Conservation (phyloP, 805 yeast species). For the Candida tammaniensis region DNA sequence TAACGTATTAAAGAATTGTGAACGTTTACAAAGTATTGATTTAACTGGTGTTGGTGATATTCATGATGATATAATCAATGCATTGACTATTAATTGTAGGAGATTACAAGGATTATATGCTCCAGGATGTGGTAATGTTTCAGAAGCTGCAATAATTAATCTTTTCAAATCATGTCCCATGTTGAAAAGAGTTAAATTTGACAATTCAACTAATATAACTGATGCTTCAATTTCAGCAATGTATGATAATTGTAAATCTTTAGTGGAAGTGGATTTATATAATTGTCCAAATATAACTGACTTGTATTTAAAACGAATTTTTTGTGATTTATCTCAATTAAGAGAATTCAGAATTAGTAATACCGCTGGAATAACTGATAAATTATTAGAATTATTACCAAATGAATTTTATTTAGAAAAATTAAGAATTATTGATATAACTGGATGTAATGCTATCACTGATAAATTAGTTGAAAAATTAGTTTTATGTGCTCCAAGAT, state of each 20-base stretch:
- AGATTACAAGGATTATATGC: constrained; percentile 88
- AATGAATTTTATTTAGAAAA: constrained; percentile 52
- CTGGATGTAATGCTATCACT: constrained; percentile 77
- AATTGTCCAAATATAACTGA: constrained; percentile 75
- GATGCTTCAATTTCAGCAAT: constrained; percentile 60
- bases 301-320: constrained; percentile 52
- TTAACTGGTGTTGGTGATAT: constrained; percentile 70
- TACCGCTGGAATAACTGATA: constrained; percentile 67
- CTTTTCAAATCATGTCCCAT: constrained; percentile 65
- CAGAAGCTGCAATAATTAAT: constrained; percentile 58
- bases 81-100: constrained; percentile 68
- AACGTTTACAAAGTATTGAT: constrained; percentile 78
- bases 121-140: constrained; percentile 73
- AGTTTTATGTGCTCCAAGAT: constrained; percentile 74
- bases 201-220: constrained; percentile 64
- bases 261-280: constrained; percentile 89
- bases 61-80: constrained; percentile 63
- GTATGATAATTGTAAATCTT: constrained; percentile 67
- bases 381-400: constrained; percentile 55
- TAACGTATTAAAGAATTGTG: constrained; percentile 60
- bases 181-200: constrained; percentile 78
- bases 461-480: constrained; percentile 75
- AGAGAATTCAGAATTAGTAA: constrained; percentile 83
- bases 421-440: constrained; percentile 78
- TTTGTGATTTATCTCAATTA: constrained; percentile 62